Conservation (phyloP, 1,284 basidiomycete species). For the Apiotrichum montevideense region DNA sequence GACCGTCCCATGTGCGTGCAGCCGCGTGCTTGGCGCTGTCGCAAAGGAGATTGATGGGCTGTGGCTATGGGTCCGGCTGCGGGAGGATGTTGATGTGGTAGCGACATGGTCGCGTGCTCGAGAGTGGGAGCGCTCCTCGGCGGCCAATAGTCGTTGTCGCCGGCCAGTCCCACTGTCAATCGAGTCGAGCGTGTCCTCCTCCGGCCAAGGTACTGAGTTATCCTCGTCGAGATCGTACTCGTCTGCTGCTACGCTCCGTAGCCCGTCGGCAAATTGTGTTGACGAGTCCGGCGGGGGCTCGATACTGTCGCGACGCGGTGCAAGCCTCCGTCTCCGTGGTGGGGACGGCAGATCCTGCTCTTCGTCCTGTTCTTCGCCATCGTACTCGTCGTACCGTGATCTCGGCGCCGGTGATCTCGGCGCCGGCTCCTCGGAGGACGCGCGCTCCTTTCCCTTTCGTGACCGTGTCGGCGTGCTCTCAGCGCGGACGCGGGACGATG, state of each 20-base stretch:
- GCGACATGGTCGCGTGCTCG: not conserved
- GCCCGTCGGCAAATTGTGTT: constrained; percentile 25
- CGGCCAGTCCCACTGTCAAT: constrained; percentile 2
- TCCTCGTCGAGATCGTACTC: constrained; percentile 38
- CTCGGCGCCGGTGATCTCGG: not conserved
- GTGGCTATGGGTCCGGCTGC: not conserved
- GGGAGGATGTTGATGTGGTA: not conserved
- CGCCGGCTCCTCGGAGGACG: constrained; percentile 1
- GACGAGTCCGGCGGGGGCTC: constrained; percentile 18
- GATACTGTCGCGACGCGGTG: not conserved
- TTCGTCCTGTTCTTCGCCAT: not conserved
- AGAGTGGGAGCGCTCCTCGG: not conserved
- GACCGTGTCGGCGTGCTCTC: constrained; percentile 6
- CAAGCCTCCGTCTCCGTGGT: not conserved
- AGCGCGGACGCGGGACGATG: constrained; percentile 8
- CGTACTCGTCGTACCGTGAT: not conserved
- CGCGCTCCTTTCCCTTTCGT: constrained; percentile 33
- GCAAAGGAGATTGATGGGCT: not conserved
- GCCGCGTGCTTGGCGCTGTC: not conserved
- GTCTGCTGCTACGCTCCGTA: constrained; percentile 3
- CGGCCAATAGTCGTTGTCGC: constrained; percentile 5
- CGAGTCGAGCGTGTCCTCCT: constrained; percentile 11
- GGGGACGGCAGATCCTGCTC: not conserved
- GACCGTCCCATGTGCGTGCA: too few species aligned
- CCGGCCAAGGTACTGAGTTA: constrained; percentile 15